phyloP scores from a whole-genome alignment of 2,329 filamentous ascomycete species.

The Exophiala sideris region DNA sequence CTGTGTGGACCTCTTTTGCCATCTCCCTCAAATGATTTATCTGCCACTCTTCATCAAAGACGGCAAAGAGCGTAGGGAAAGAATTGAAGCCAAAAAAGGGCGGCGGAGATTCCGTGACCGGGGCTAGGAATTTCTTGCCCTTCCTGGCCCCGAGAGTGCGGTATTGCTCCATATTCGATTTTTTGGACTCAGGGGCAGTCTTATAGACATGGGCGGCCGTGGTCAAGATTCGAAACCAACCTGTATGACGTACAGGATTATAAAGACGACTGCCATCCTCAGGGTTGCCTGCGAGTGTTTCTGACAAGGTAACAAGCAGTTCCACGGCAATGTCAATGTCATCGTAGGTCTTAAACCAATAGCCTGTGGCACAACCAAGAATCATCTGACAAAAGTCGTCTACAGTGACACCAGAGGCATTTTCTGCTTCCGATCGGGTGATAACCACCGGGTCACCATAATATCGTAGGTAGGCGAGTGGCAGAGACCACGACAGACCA shows the following conservation, averaged over 20 bases:
- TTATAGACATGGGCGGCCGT: neutral
- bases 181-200: neutral
- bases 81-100: neutral
- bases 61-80: neutral
- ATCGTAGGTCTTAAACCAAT: neutral
- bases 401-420: slow-evolving; percentile 13
- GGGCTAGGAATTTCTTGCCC: neutral
- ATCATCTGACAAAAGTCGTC: slow-evolving; percentile 12
- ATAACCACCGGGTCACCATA: slow-evolving; percentile 28
- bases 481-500: slow-evolving; percentile 31
- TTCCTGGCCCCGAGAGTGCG: neutral
- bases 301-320: neutral
- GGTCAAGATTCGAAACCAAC: neutral
- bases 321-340: neutral
- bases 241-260: neutral
- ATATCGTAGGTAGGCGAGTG: slow-evolving; percentile 28
- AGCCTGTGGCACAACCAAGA: neutral
- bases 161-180: neutral
- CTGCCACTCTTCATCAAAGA: neutral
- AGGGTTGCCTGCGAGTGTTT: neutral
- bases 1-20: neutral
- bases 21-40: neutral
- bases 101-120: neutral
- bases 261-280: neutral
- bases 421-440: neutral